Percentiles rank a stretch among this genome's conserved stretches.
Conservation (phyloP, 1,284 basidiomycete species). For the Microbotryomycetes sp. region DNA sequence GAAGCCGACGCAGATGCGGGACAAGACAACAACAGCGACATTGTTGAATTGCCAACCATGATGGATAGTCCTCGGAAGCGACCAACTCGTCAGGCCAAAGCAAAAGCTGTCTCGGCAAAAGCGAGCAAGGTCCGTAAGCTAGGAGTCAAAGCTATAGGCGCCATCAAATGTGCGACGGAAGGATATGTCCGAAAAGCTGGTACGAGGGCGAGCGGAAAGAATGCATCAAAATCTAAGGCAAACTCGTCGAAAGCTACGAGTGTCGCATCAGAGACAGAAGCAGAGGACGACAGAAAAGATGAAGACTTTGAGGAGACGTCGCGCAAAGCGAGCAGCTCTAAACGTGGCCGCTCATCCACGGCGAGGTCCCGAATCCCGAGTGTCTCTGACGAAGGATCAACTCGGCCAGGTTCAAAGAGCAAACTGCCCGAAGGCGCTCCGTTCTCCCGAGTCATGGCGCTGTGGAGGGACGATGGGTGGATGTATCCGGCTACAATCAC, state of each 20-base stretch:
- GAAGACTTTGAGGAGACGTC: not conserved
- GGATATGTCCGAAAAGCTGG: too few species aligned
- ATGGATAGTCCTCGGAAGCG: too few species aligned
- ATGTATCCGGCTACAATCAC: slow-evolving; percentile 16
- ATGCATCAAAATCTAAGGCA: not conserved
- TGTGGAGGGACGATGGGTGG: slow-evolving; percentile 23
- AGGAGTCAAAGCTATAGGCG: too few species aligned
- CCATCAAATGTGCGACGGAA: too few species aligned
- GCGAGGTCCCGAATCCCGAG: not conserved
- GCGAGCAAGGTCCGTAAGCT: too few species aligned
- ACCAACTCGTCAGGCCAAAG: not conserved
- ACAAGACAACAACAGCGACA: too few species aligned
- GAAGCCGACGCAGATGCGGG: too few species aligned
- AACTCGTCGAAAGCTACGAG: not conserved
- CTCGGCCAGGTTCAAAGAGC: not conserved
- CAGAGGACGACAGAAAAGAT: not conserved
- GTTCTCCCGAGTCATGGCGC: slow-evolving; percentile 25
- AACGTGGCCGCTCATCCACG: too few species aligned
- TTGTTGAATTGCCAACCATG: too few species aligned
- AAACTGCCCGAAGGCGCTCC: slow-evolving; percentile 12
- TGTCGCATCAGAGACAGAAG: not conserved
- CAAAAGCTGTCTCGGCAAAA: too few species aligned
- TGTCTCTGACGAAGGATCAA: not conserved
- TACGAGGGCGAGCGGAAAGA: not conserved
- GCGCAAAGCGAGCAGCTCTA: not conserved